Evolutionary conservation across 345 rosid genomes (phyloP).

Genomic region (Erodium maritimum): DNA sequence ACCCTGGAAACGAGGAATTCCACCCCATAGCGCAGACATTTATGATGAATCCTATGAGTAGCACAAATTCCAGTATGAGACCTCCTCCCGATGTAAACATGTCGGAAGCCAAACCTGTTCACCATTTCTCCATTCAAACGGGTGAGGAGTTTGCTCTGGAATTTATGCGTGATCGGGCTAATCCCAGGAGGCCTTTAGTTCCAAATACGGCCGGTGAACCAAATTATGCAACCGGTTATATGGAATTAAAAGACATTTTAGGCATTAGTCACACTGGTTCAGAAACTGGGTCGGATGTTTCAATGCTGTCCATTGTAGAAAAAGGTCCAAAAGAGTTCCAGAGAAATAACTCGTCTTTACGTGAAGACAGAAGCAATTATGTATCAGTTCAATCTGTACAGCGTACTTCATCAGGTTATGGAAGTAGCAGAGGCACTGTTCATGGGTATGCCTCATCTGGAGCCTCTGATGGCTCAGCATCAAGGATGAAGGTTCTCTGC

Average conservation of each 20-base stretch:
- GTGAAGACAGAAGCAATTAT: conserved; percentile 4
- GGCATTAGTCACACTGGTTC: conserved; percentile 52
- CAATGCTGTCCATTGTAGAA: conserved; percentile 30
- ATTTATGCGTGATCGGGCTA: conserved; percentile 69
- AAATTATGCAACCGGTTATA: conserved; percentile 36
- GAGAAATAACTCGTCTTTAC: conserved; percentile 18
- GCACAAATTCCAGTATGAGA: not conserved
- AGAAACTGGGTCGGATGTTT: conserved; percentile 18
- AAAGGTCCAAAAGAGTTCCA: conserved; percentile 39
- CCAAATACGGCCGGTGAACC: conserved; percentile 32
- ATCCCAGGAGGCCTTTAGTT: conserved; percentile 21
- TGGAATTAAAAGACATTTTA: conserved; percentile 56
- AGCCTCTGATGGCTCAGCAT: conserved; percentile 31
- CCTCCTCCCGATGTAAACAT: conserved; percentile 27
- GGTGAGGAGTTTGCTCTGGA: conserved; percentile 93
- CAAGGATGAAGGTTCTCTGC: conserved; percentile 66
- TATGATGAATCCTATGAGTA: not conserved
- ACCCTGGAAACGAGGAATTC: not conserved
- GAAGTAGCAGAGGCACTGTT: conserved; percentile 19
- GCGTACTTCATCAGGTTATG: conserved; percentile 27
- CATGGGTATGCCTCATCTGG: conserved; percentile 27
- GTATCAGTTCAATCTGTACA: conserved; percentile 41
- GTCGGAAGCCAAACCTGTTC: conserved; percentile 57
- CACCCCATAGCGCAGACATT: not conserved
- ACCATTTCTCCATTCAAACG: conserved; percentile 67